Conservation (phyloP, 768 basidiomycete species). For the Russula lepida region DNA sequence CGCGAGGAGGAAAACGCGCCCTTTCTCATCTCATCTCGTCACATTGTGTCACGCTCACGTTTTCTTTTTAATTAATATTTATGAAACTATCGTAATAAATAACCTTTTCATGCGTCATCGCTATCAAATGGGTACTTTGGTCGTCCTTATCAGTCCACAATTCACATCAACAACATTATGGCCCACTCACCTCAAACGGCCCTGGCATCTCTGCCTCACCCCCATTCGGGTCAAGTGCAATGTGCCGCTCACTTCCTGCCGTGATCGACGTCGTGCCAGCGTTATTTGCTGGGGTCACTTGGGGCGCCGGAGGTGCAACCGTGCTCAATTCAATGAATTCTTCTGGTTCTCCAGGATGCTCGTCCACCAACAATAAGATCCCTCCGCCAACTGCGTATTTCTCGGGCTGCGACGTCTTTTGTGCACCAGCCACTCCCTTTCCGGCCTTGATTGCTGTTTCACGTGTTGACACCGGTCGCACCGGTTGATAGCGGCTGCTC, state of each 20-base stretch:
- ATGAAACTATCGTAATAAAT: not conserved
- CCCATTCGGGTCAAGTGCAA: slow-evolving; percentile 59
- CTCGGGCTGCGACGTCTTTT: slow-evolving; percentile 36
- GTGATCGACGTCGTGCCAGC: slow-evolving; percentile 27
- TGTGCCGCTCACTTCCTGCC: slow-evolving; percentile 32
- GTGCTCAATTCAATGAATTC: slow-evolving; percentile 61
- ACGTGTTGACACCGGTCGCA: slow-evolving; percentile 61
- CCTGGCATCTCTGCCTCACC: slow-evolving; percentile 71
- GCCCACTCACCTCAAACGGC: slow-evolving; percentile 68
- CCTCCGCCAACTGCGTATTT: slow-evolving; percentile 77
- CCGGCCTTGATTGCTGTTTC: slow-evolving; percentile 18
- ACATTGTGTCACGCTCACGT: slow-evolving; percentile 14
- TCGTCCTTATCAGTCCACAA: slow-evolving; percentile 21
- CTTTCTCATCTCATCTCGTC: slow-evolving; percentile 3
- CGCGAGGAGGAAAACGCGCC: slow-evolving; percentile 10
- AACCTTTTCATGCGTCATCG: slow-evolving; percentile 36
- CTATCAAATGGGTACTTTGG: slow-evolving; percentile 73
- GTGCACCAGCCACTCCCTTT: slow-evolving; percentile 24
- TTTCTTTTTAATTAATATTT: not conserved
- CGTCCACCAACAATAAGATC: slow-evolving; percentile 76
- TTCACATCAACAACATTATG: not conserved
- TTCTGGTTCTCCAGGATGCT: slow-evolving; percentile 55
- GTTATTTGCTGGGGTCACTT: slow-evolving; percentile 26
- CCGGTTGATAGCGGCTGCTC: slow-evolving; percentile 79
- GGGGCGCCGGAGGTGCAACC: slow-evolving; percentile 25